Evolutionary conservation across 2,329 filamentous ascomycete species (phyloP), one percentile per base, ranked within the genome.

Genomic region (Chlorencoelia australis): DNA sequence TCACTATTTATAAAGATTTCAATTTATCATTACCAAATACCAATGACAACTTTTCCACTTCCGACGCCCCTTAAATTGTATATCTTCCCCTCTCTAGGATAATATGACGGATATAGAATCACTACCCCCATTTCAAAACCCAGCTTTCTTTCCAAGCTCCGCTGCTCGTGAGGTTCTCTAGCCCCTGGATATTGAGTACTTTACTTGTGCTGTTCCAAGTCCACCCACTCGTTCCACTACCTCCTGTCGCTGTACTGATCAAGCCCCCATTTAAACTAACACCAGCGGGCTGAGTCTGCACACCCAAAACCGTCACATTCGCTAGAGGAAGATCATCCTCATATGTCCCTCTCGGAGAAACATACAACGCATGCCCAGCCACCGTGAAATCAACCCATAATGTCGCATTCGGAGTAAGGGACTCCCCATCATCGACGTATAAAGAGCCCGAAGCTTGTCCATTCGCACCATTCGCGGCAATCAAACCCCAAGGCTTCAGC

Each of bases 351-450:
- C 57, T 45, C 0, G 68, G 63, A 4, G 53, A 58, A 0, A 66
- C 71, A 24, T 61, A 63, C 4, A 82, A 53, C 4, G 60, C 59
- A 0, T 61, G 64, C 4, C 54, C 47, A 2, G 56, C 54, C 0
- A 63, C 65, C 2, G 57, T 53, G 42, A 76, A 69, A 48, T 64
- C 51, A 16, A 85, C 68, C 41, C 64, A 65, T 4, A 76, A 64
- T 0, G 68, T 77, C 0, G 65, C 62, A 9, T 68, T 62, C 0
- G 72, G 78, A 21, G 57, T 49, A 6, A 85, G 40, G 37, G 75
- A 82, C 59, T 79, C 79, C 1, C 83, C 82, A 47, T 89, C 83
- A 48, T 88, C 83, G 6, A 87, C 53, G 52, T 88, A 87, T 19
- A 88, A 57, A 13, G 62, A 56, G 0, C 82, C 82, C 2, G 50